Base-by-base conservation (phyloP, 2,329 filamentous ascomycete genomes). In the Emydomyces testavorans region DNA sequence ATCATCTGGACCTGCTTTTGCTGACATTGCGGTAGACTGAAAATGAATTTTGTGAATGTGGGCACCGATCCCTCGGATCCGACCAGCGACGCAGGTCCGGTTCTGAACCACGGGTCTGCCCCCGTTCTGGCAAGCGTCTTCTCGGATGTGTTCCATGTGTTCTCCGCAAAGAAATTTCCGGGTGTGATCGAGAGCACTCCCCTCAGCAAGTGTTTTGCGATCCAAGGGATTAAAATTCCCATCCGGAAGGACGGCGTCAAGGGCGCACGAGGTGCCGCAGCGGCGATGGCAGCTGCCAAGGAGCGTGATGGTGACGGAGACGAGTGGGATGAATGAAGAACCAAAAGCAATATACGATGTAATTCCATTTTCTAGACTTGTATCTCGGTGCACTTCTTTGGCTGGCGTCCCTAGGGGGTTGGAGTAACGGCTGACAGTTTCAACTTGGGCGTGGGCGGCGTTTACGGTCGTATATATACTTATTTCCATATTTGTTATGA, bases 81-180 rank as follows among this genome's bases (percentile, higher is more conserved):
- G 21, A 8, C 36, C n/a, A 62, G 57, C 52, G 65, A 65, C 2
- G 29, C 51, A 6, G 31, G 32, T n/a, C 36, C 38, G 20, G 71
- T 68, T 3, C 70, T 93, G 51, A 92, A 88, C 63, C 82, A 77
- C 31, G 83, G 81, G 48, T 81, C 80, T 53, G 85, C 85, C 0
- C 85, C 85, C 0, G 83, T 95, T 10, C 75, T 96, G 15, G 88
- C 90, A 0, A 83, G 82, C 6, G 82, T 80, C 57, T 96, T 90
- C 67, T 93, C 85, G 40, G 84, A 94, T 3, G 76, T 80, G 2
- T 96, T 98, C 71, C 85, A 87, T 46, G 92, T 98, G 24, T 96
- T 83, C 67, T 94, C 86, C 2, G 92, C 92, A 40, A 98, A 98
- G 75, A 95, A 95, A 61, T 98, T 98, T 65, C 92, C 92, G 0